These are phyloP conservation scores for Monoraphidium neglectum DNA, from an alignment of 139 green algal species.

Conservation along the genomic window DNA sequence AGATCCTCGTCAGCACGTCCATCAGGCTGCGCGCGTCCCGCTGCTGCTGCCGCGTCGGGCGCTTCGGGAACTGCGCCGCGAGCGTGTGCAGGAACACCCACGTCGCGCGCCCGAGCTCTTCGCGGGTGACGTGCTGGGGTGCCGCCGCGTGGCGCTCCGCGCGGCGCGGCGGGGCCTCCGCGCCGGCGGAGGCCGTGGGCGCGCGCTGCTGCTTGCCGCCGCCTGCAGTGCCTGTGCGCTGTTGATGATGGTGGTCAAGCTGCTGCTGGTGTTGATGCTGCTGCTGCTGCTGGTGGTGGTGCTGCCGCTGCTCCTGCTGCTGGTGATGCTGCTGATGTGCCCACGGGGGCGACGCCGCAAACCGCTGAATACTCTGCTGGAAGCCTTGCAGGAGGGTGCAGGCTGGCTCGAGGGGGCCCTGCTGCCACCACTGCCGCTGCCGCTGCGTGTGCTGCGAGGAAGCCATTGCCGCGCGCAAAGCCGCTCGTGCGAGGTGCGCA, in stretches of 20 bases:
- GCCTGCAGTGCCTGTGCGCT: background rate
- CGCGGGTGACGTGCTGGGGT: conserved; percentile 36
- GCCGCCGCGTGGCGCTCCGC: background rate
- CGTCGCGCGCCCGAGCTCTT: conserved; percentile 86
- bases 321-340: too few relatives aligned
- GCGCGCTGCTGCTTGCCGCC: background rate
- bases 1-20: conserved; percentile 81
- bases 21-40: conserved; percentile 67
- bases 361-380: conserved; percentile 16
- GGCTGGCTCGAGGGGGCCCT: background rate
- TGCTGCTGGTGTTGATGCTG: too few relatives aligned
- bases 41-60: conserved; percentile 81
- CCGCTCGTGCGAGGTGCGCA: too few relatives aligned
- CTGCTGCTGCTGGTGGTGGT: too few relatives aligned
- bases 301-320: too few relatives aligned
- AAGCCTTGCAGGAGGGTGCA: conserved; percentile 16
- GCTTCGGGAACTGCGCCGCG: conserved; percentile 89
- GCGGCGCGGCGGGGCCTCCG: background rate
- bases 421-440: conserved; percentile 22
- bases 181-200: background rate
- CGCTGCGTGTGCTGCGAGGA: too few relatives aligned
- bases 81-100: conserved; percentile 95
- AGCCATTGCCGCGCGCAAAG: too few relatives aligned
- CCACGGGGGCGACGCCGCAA: too few relatives aligned
- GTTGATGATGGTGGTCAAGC: background rate